Conservation (phyloP, 352 stramenopile species). For the Albugo candida region DNA sequence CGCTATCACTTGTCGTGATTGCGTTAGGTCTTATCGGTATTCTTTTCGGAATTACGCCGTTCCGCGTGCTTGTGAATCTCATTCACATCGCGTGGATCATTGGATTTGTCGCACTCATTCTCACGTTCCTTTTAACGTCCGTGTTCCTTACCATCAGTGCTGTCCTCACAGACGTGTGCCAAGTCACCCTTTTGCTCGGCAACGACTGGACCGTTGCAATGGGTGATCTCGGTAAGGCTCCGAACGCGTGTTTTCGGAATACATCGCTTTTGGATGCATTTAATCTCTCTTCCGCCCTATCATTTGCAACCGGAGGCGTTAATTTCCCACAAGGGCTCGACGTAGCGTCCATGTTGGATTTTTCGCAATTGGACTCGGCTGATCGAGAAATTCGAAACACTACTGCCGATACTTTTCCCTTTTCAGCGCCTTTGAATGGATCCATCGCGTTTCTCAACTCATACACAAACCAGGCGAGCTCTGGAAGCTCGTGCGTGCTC, state of each 20-base stretch:
- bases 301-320: constrained; percentile 37
- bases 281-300: constrained; percentile 26
- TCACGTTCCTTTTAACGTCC: constrained; percentile 37
- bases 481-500: neutral
- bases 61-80: constrained; percentile 39
- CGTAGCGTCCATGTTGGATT: constrained; percentile 20
- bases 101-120: constrained; percentile 36
- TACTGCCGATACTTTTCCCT: constrained; percentile 11
- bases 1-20: constrained; percentile 25
- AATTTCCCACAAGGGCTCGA: constrained; percentile 21
- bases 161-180: constrained; percentile 34
- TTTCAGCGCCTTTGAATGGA: constrained; percentile 6
- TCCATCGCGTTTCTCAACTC: constrained; percentile 12
- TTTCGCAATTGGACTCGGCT: constrained; percentile 21
- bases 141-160: constrained; percentile 35
- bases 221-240: constrained; percentile 19
- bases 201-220: constrained; percentile 36
- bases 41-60: constrained; percentile 35
- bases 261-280: constrained; percentile 36
- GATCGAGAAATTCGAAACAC: constrained; percentile 8
- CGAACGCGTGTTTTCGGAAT: constrained; percentile 46
- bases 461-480: constrained; percentile 2
- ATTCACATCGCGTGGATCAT: constrained; percentile 58
- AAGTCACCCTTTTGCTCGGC: constrained; percentile 23
- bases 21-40: constrained; percentile 36